Evolutionary conservation across 2,329 filamentous ascomycete genomes (phyloP).

Genomic region (Geosmithia morbida): DNA sequence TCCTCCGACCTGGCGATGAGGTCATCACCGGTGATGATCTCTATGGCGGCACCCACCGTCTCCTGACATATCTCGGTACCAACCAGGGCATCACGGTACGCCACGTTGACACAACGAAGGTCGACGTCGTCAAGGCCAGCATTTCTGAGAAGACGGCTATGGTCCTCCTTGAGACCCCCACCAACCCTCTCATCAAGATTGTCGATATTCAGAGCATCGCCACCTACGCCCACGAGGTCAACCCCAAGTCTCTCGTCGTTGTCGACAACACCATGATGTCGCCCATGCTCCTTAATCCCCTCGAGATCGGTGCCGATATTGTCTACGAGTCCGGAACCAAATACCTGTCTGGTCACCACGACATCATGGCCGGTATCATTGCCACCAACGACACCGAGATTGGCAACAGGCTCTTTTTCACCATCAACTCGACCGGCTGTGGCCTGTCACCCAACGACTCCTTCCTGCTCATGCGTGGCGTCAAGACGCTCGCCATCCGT

Average conservation of each 20-base stretch:
- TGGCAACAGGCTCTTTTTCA: slow-evolving; percentile 87
- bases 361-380: slow-evolving; percentile 96
- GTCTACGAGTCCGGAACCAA: slow-evolving; percentile 98
- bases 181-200: slow-evolving; percentile 96
- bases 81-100: slow-evolving; percentile 88
- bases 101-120: slow-evolving; percentile 85
- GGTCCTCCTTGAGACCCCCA: slow-evolving; percentile 92
- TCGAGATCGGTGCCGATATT: slow-evolving; percentile 88
- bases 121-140: slow-evolving; percentile 53
- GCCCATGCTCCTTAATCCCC: slow-evolving; percentile 81
- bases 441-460: slow-evolving; percentile 91
- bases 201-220: slow-evolving; percentile 81
- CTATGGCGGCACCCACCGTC: slow-evolving; percentile 87
- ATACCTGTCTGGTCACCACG: slow-evolving; percentile 94
- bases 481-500: slow-evolving; percentile 92
- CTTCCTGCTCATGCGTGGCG: slow-evolving; percentile 84
- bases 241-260: slow-evolving; percentile 66
- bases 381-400: slow-evolving; percentile 73
- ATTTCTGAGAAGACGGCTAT: slow-evolving; percentile 76
- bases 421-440: slow-evolving; percentile 92
- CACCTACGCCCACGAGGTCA: slow-evolving; percentile 58
- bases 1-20: slow-evolving; percentile 85
- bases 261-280: slow-evolving; percentile 99
- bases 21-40: slow-evolving; percentile 95
- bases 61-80: slow-evolving; percentile 80